These are phyloP conservation scores for Aciculosporium take DNA, from an alignment of 2,329 filamentous ascomycete species.

Conservation along the genomic window DNA sequence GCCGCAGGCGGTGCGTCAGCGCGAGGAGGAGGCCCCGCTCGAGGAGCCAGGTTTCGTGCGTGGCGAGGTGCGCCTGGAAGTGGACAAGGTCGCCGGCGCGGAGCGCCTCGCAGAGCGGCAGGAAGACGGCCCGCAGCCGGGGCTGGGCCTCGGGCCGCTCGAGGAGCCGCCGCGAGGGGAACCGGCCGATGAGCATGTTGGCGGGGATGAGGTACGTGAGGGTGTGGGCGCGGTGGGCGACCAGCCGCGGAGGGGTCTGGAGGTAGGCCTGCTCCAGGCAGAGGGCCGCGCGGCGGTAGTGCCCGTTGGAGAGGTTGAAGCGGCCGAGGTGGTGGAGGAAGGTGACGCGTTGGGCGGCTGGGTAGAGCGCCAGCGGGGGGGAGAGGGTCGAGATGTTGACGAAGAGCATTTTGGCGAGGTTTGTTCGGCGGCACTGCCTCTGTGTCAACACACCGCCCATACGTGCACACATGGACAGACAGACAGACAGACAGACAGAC, in stretches of 20 bases:
- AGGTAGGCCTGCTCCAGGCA: slow-evolving; percentile 69
- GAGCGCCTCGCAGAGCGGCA: slow-evolving; percentile 59
- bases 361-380: slow-evolving; percentile 67
- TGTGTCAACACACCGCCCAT: background rate
- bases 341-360: slow-evolving; percentile 74
- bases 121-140: slow-evolving; percentile 52
- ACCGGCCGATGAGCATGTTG: slow-evolving; percentile 73
- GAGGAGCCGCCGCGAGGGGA: slow-evolving; percentile 56
- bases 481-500: background rate
- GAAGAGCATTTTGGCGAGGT: slow-evolving; percentile 77
- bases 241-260: slow-evolving; percentile 46
- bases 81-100: slow-evolving; percentile 57
- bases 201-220: slow-evolving; percentile 71
- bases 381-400: slow-evolving; percentile 74
- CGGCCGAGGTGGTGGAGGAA: slow-evolving; percentile 91
- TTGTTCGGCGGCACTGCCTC: slow-evolving; percentile 58
- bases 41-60: slow-evolving; percentile 58
- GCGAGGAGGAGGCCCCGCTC: slow-evolving; percentile 61
- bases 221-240: slow-evolving; percentile 63
- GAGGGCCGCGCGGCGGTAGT: slow-evolving; percentile 63
- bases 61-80: slow-evolving; percentile 56
- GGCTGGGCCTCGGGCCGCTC: slow-evolving; percentile 47
- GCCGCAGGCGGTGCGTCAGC: slow-evolving; percentile 62
- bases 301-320: slow-evolving; percentile 73
- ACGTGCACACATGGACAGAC: too few relatives aligned